A percentile compares a stretch with the other conserved stretches of the same genome.
Evolutionary conservation across 1,139 yeast genomes (phyloP).

Genomic region (Pichia sp.): DNA sequence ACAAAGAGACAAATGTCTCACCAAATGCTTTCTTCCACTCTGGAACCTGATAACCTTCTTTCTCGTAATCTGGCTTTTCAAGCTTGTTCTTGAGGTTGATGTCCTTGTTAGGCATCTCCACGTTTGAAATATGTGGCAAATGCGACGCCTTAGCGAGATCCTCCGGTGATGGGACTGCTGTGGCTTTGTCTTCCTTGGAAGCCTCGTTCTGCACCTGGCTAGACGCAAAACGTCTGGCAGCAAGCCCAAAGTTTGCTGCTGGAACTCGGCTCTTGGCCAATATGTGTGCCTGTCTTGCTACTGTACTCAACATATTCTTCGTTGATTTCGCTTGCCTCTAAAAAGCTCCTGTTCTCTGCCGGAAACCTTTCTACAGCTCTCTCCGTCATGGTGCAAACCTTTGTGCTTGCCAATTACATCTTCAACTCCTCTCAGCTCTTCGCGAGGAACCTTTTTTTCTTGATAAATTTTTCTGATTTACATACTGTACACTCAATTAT

Average conservation of each 20-base stretch:
- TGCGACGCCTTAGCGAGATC: slow-evolving; percentile 45
- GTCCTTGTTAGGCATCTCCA: slow-evolving; percentile 33
- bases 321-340: background rate
- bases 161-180: slow-evolving; percentile 12
- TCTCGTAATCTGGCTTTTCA: slow-evolving; percentile 47
- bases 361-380: too few species aligned
- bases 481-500: background rate
- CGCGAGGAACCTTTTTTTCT: background rate
- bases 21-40: slow-evolving; percentile 70
- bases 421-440: background rate
- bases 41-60: slow-evolving; percentile 54
- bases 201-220: background rate
- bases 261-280: background rate
- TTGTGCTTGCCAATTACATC: background rate
- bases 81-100: slow-evolving; percentile 33
- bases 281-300: background rate
- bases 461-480: background rate
- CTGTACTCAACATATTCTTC: background rate
- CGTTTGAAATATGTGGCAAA: slow-evolving; percentile 45
- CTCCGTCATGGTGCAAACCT: background rate
- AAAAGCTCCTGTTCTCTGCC: too few species aligned
- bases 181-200: background rate
- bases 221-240: slow-evolving; percentile 1
- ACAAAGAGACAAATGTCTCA: slow-evolving; percentile 59
- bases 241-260: background rate